phyloP scores from a whole-genome alignment of 2,329 filamentous ascomycete genomes.

The Ascochyta lentis region DNA sequence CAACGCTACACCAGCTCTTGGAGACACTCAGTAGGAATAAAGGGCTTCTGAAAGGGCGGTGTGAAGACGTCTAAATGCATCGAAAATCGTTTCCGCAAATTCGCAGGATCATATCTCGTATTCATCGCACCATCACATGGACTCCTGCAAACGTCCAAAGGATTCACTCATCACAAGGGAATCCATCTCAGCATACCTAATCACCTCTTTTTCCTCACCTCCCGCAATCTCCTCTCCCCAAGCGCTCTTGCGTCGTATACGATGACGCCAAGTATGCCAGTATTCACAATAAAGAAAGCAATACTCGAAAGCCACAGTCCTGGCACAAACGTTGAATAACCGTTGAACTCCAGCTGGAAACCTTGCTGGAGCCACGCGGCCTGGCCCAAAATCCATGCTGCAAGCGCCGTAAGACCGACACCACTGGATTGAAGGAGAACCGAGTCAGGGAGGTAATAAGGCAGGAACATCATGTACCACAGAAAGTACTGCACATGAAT shows the following conservation, averaged over 20 bases:
- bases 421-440: conserved; percentile 67
- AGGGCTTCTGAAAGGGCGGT: neutral
- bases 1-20: neutral
- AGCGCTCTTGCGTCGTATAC: conserved; percentile 64
- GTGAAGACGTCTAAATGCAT: neutral
- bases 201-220: conserved; percentile 13
- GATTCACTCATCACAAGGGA: neutral
- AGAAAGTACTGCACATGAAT: conserved; percentile 78
- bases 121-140: neutral
- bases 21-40: neutral
- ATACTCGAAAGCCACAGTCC: conserved; percentile 80
- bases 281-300: conserved; percentile 83
- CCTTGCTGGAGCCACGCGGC: conserved; percentile 59
- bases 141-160: neutral
- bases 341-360: conserved; percentile 64
- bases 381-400: conserved; percentile 79
- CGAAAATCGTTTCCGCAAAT: neutral
- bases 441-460: conserved; percentile 85
- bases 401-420: conserved; percentile 69
- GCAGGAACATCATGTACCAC: conserved; percentile 95
- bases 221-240: neutral
- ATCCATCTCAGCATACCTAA: neutral
- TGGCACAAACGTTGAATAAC: conserved; percentile 81
- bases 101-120: neutral
- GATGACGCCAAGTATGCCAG: conserved; percentile 84